Conservation (phyloP, 2,329 filamentous ascomycete species). For the Talaromyces verruculosus region DNA sequence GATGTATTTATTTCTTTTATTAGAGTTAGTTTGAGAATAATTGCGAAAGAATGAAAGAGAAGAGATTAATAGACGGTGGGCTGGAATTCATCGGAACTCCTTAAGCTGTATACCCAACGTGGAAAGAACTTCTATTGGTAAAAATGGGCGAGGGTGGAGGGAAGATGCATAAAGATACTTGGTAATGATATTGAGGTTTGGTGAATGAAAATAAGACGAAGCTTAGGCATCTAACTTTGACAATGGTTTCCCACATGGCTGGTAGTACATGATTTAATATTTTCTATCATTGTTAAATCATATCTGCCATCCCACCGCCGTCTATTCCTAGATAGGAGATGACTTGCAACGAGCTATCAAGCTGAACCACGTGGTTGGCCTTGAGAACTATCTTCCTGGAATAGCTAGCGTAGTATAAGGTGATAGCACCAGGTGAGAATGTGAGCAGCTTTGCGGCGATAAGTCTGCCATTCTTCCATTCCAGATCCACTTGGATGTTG, state of each 20-base stretch:
- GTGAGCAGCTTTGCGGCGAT: not conserved
- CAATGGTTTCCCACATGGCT: too few species aligned
- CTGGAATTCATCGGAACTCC: too few species aligned
- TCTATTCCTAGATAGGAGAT: not conserved
- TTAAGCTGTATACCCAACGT: too few species aligned
- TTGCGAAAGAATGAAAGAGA: too few species aligned
- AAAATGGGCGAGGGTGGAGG: too few species aligned
- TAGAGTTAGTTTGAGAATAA: too few species aligned
- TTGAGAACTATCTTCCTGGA: not conserved
- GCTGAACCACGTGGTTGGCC: not conserved
- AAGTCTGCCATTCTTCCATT: conserved; percentile 3
- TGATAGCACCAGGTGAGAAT: not conserved
- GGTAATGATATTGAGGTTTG: too few species aligned
- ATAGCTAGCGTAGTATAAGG: not conserved
- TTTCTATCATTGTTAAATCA: not conserved
- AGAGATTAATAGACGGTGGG: too few species aligned
- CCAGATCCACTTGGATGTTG: conserved; percentile 2
- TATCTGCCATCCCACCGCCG: not conserved
- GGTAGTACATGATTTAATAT: not conserved
- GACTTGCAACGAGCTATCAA: not conserved
- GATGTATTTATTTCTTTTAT: too few species aligned
- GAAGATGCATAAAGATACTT: not conserved
- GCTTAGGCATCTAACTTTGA: too few species aligned
- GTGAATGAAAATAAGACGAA: too few species aligned
- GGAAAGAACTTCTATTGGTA: too few species aligned